A percentile compares a stretch with the other conserved stretches of the same genome.
phyloP scores from a whole-genome alignment of 257 asterid genomes.

The Forsythia viridissima region DNA sequence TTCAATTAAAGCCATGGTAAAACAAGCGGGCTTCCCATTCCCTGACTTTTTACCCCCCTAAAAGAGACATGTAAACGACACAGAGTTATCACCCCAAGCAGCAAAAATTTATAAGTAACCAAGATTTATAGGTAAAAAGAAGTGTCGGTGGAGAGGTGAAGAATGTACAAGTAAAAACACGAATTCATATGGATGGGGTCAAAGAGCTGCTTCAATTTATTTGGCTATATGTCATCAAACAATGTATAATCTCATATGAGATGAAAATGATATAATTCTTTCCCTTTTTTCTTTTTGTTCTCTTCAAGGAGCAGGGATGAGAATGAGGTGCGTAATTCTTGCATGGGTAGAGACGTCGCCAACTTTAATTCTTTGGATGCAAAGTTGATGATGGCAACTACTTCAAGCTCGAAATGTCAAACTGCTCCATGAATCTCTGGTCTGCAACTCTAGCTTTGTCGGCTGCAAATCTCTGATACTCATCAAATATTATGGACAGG shows the following conservation, averaged over 20 bases:
- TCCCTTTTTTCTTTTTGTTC: not conserved
- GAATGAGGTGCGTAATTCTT: not conserved
- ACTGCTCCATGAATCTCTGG: conserved; percentile 69
- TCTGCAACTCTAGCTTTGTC: conserved; percentile 83
- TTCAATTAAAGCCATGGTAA: no score
- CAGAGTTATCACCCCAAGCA: not conserved
- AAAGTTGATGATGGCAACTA: conserved; percentile 28
- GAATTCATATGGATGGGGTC: not conserved
- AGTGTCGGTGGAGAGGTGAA: not conserved
- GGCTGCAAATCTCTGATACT: conserved; percentile 80
- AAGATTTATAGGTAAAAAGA: not conserved
- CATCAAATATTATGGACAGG: conserved; percentile 70
- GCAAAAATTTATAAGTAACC: no score
- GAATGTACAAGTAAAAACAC: not conserved
- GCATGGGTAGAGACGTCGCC: not conserved
- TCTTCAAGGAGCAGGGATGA: not conserved
- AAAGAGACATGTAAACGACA: not conserved
- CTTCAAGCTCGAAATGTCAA: conserved; percentile 57
- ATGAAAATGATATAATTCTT: not conserved
- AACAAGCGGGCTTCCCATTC: no score
- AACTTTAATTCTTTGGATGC: conserved; percentile 18
- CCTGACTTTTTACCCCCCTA: no score
- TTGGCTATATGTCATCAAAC: not conserved
- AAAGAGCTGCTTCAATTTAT: not conserved
- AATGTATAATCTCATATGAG: not conserved